Evolutionary conservation across 768 basidiomycete genomes (phyloP).

Genomic region (Macrolepiota albuminosa): DNA sequence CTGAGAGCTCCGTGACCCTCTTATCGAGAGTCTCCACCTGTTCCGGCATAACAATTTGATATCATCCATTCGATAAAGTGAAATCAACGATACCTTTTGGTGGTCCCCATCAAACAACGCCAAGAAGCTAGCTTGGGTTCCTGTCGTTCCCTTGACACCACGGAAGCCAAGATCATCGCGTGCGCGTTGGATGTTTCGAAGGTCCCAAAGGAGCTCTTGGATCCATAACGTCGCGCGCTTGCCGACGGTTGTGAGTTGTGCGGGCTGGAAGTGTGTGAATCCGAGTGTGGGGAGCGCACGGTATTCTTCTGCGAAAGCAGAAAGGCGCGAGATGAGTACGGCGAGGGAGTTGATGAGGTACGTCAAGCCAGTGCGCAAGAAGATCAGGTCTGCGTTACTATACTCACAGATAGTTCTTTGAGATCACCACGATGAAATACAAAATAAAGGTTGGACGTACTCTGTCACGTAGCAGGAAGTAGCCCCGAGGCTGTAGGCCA

Average conservation of each 20-base stretch:
- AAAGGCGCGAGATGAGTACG: slow-evolving; percentile 83
- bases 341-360: slow-evolving; percentile 87
- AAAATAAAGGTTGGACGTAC: slow-evolving; percentile 33
- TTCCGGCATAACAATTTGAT: not conserved
- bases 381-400: slow-evolving; percentile 98
- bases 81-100: slow-evolving; percentile 53
- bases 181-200: slow-evolving; percentile 87
- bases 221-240: slow-evolving; percentile 97
- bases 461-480: slow-evolving; percentile 99
- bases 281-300: slow-evolving; percentile 90
- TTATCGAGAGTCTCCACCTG: slow-evolving; percentile 87
- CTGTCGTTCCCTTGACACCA: slow-evolving; percentile 99
- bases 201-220: slow-evolving; percentile 96
- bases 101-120: slow-evolving; percentile 94
- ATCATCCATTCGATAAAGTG: not conserved
- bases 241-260: slow-evolving; percentile 96
- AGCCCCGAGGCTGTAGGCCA: slow-evolving; percentile 49
- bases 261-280: slow-evolving; percentile 99
- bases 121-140: slow-evolving; percentile 95
- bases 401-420: slow-evolving; percentile 1
- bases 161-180: slow-evolving; percentile 93
- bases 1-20: slow-evolving; percentile 85
- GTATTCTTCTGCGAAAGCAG: slow-evolving; percentile 80
- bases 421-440: not conserved
- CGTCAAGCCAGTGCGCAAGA: slow-evolving; percentile 82